A percentile compares a stretch with the other conserved stretches of the same genome.
Evolutionary conservation across 129 eudicot species (phyloP).

Genomic region (Chrysanthemum seticuspe): DNA sequence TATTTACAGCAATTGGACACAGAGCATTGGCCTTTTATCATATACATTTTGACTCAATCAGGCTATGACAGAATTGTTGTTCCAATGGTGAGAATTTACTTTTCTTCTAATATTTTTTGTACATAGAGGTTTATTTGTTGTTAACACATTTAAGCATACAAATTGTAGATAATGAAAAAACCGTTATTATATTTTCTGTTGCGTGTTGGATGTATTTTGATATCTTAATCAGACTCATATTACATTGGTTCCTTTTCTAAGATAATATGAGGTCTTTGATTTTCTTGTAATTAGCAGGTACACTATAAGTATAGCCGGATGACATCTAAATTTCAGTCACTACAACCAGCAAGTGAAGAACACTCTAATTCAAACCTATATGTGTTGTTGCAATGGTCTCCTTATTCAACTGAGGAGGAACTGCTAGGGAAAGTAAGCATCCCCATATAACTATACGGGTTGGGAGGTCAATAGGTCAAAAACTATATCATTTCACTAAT

Average conservation of each 20-base stretch:
- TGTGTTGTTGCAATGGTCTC: constrained; percentile 14
- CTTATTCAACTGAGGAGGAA: not conserved
- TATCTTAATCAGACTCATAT: no score
- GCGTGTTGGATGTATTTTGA: no score
- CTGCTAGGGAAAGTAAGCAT: constrained; percentile 63
- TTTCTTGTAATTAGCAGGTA: constrained; percentile 47
- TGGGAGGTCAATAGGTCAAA: not conserved
- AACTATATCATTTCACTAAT: not conserved
- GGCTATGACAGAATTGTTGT: no score
- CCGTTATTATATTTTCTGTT: no score
- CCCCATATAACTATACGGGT: not conserved
- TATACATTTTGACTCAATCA: no score
- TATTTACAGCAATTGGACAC: no score
- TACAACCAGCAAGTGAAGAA: constrained; percentile 35
- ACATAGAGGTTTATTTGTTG: no score
- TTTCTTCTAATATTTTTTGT: no score
- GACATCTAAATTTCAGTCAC: constrained; percentile 33
- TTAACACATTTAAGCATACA: no score
- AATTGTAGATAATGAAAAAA: no score
- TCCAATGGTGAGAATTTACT: no score
- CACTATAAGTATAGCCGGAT: constrained; percentile 46
- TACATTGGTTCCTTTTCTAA: not conserved
- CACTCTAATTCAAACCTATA: constrained; percentile 45
- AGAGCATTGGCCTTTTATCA: no score
- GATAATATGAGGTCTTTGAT: constrained; percentile 1